Percentiles rank a stretch among this genome's conserved stretches.
These are phyloP conservation scores for Cadophora luteo-olivacea DNA, from an alignment of 2,329 filamentous ascomycete species.

Conservation along the genomic window DNA sequence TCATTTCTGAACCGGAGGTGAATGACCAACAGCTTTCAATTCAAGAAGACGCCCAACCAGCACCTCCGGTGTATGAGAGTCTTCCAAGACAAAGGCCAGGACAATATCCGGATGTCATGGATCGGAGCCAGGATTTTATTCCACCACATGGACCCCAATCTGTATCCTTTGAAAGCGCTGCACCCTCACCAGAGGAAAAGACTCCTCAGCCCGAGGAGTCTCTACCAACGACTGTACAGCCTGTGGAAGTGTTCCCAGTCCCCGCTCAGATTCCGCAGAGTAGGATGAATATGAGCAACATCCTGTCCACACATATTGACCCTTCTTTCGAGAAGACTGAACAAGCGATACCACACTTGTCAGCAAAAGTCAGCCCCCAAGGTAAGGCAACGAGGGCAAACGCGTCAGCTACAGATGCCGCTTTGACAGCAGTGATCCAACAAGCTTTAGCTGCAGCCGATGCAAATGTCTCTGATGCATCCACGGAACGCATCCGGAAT, in stretches of 20 bases:
- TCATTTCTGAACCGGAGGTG: slow-evolving; percentile 27
- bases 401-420: slow-evolving; percentile 36
- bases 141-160: slow-evolving; percentile 29
- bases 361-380: slow-evolving; percentile 23
- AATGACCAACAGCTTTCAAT: slow-evolving; percentile 12
- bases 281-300: slow-evolving; percentile 32
- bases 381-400: slow-evolving; percentile 37
- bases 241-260: slow-evolving; percentile 33
- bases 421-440: slow-evolving; percentile 37
- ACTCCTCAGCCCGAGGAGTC: slow-evolving; percentile 25
- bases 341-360: slow-evolving; percentile 22
- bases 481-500: slow-evolving; percentile 19
- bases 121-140: slow-evolving; percentile 29
- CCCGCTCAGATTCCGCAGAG: slow-evolving; percentile 22
- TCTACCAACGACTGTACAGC: slow-evolving; percentile 35
- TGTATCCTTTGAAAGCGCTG: slow-evolving; percentile 23
- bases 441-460: slow-evolving; percentile 34
- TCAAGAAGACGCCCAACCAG: slow-evolving; percentile 19
- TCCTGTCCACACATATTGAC: slow-evolving; percentile 33
- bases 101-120: slow-evolving; percentile 35
- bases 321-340: slow-evolving; percentile 22
- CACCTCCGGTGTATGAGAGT: slow-evolving; percentile 5
- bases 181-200: slow-evolving; percentile 24
- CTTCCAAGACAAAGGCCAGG: slow-evolving; percentile 14
- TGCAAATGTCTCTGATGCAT: slow-evolving; percentile 18